Base-by-base conservation (phyloP, 1,284 basidiomycete species). In the Kalmanozyma brasiliensis region DNA sequence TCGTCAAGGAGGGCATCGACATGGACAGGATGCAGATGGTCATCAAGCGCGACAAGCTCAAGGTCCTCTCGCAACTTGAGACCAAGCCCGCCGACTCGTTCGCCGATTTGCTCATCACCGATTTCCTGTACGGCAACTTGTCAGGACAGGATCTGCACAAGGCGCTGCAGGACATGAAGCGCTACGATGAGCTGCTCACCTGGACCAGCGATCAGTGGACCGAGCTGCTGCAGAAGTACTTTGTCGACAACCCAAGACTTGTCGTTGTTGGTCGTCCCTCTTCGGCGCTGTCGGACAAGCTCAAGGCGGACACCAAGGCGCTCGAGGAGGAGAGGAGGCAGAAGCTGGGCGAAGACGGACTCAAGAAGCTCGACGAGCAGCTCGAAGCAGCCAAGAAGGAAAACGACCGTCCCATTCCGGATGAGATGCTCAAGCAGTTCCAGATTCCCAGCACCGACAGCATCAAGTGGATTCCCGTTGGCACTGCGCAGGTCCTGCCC, bases 401-500 rank as follows among this genome's bases (percentile, higher is more conserved):
- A 79, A 93, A 98, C 81, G 91, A 93, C 71, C 84, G 84, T 49
- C 88, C 90, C 10, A 93, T 97, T 58, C 95, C 95, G 9, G 87
- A 72, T 14, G 74, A 92, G 35, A 86, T 97, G 66, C 84, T 98
- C 35, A 90, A 88, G 4, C 85, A 87, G 19, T 98, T 98, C 86
- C 89, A 90, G 16, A 65, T 81, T 20, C 79, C 79, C 11, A 49
- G 44, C 49, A 61, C 94, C 20, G 89, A 90, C 76, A 91, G 89
- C 66, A 94, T 99, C 75, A 88, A 90, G 7, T 98, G 95, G 94
- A 94, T 98, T 58, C 89, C 91, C 1, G 94, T 98, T 2, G 88
- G 94, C 74, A 95, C 89, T 8, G 82, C 81, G 1, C 59, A 59
- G 24, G 49, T 44, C 3, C 30, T 46, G 9, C 58, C 60, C 6